A percentile compares a stretch with the other conserved stretches of the same genome.
Evolutionary conservation across 345 rosid genomes (phyloP).

Genomic region (Raphanus sativus): DNA sequence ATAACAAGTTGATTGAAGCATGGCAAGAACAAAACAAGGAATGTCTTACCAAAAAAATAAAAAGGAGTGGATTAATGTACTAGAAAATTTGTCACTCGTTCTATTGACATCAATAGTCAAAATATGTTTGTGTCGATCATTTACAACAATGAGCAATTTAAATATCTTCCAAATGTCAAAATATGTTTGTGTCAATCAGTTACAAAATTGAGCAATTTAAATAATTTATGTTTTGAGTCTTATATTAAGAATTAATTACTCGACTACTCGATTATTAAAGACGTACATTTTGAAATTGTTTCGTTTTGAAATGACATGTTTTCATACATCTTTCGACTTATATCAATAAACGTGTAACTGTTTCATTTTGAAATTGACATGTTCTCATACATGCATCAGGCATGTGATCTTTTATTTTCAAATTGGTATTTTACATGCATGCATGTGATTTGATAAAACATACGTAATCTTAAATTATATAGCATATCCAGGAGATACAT

Average conservation of each 20-base stretch:
- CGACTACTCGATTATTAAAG: neutral
- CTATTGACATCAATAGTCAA: neutral
- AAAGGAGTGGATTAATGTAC: neutral
- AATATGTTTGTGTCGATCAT: too few species aligned
- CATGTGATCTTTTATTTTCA: neutral
- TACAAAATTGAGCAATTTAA: neutral
- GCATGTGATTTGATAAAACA: conserved; percentile 28
- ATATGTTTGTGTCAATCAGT: neutral
- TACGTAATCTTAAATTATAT: neutral
- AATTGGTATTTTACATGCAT: conserved; percentile 5
- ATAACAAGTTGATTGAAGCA: neutral
- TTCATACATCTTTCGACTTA: conserved; percentile 11
- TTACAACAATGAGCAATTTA: too few species aligned
- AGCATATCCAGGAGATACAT: neutral
- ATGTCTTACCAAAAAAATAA: too few species aligned
- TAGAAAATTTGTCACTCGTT: neutral
- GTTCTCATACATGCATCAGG: conserved; percentile 18
- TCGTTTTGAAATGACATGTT: too few species aligned
- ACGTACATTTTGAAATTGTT: neutral
- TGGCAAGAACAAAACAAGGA: neutral
- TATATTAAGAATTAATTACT: neutral
- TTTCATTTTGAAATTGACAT: conserved; percentile 22
- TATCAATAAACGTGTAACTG: conserved; percentile 11
- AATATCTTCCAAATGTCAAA: neutral
- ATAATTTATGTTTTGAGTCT: neutral